Evolutionary conservation across 2,329 filamentous ascomycete genomes (phyloP).

Genomic region (Akanthomyces muscarius): DNA sequence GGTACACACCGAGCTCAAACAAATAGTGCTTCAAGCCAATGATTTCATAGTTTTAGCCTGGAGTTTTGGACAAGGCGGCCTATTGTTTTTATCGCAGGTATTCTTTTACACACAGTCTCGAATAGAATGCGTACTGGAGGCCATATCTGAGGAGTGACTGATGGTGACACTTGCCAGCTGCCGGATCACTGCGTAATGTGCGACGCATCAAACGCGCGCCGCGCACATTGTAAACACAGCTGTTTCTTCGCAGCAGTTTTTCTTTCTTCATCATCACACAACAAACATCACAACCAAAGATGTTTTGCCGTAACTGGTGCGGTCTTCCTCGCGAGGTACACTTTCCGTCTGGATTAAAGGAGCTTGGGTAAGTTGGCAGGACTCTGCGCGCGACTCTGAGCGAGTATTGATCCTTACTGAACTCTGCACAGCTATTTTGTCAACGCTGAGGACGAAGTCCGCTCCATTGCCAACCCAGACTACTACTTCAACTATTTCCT

Average conservation of each 20-base stretch:
- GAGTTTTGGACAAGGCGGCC: conserved; percentile 7
- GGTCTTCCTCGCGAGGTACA: conserved; percentile 66
- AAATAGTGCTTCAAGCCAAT: conserved; percentile 20
- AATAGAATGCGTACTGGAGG: not conserved
- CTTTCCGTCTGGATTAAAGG: conserved; percentile 61
- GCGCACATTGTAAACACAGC: conserved; percentile 19
- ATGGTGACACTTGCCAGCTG: conserved; percentile 8
- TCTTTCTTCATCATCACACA: not conserved
- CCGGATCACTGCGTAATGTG: not conserved
- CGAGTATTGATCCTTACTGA: not conserved
- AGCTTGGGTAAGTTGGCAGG: conserved; percentile 58
- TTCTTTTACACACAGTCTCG: not conserved
- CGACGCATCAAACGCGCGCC: not conserved
- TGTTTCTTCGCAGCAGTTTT: not conserved
- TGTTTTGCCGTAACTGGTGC: conserved; percentile 71
- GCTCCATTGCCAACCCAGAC: conserved; percentile 62
- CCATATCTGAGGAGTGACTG: not conserved
- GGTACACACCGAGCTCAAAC: conserved; percentile 45
- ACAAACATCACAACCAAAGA: conserved; percentile 30
- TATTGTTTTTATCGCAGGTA: conserved; percentile 10
- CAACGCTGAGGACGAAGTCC: conserved; percentile 70
- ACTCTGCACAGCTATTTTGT: conserved; percentile 65
- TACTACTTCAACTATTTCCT: conserved; percentile 71
- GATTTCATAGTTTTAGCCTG: not conserved
- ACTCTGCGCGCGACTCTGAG: conserved; percentile 25